Evolutionary conservation across 2,329 filamentous ascomycete genomes (phyloP).

Genomic region (Elsinoe fawcettii): DNA sequence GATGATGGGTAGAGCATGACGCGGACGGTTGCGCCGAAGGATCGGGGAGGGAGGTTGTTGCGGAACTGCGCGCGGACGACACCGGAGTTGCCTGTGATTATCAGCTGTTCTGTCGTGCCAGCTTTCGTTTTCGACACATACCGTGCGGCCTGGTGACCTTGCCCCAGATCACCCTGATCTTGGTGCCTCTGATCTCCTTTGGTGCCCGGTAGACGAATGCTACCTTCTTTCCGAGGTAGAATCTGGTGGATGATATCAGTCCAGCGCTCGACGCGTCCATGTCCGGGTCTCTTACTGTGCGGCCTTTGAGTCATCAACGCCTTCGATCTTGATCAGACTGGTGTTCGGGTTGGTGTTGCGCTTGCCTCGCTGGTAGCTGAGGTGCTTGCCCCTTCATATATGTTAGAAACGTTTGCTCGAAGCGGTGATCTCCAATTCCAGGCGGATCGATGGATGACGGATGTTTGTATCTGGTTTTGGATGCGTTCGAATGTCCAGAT

Average conservation of each 20-base stretch:
- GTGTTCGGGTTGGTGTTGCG: slow-evolving; percentile 75
- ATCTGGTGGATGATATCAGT: slow-evolving; percentile 38
- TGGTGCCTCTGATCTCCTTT: slow-evolving; percentile 91
- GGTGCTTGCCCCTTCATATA: slow-evolving; percentile 75
- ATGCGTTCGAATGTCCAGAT: neutral
- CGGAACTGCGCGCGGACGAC: slow-evolving; percentile 97
- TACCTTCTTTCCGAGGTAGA: slow-evolving; percentile 98
- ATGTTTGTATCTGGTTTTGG: neutral
- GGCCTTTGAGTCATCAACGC: slow-evolving; percentile 81
- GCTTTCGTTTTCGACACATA: slow-evolving; percentile 38
- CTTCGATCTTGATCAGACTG: slow-evolving; percentile 96
- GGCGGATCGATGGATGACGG: neutral
- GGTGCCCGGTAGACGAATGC: slow-evolving; percentile 97
- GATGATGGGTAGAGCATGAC: slow-evolving; percentile 36
- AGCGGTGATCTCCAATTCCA: neutral
- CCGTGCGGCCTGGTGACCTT: slow-evolving; percentile 94
- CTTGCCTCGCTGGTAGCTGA: slow-evolving; percentile 95
- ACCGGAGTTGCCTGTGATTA: slow-evolving; percentile 75
- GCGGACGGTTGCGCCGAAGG: slow-evolving; percentile 62
- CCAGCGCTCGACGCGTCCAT: neutral
- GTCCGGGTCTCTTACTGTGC: slow-evolving; percentile 56
- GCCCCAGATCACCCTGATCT: slow-evolving; percentile 98
- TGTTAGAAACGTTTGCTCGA: slow-evolving; percentile 17
- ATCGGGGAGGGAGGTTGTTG: slow-evolving; percentile 90
- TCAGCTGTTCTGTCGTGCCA: slow-evolving; percentile 6